Evolutionary conservation across 768 basidiomycete species (phyloP).

Genomic region (Exidia glandulosa): DNA sequence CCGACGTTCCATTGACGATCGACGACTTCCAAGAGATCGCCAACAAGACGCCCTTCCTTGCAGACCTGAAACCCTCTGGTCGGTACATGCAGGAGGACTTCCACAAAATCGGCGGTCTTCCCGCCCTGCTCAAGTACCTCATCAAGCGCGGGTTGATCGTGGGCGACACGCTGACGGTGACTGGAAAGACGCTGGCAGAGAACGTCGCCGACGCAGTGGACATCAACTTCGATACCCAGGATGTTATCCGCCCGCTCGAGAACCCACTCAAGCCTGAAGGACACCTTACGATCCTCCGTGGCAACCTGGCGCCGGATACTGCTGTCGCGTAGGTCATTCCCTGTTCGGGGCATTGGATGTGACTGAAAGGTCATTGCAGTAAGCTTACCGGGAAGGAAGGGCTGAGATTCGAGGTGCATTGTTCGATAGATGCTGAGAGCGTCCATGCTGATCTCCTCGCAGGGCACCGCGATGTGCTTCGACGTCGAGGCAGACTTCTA

Average conservation of each 20-base stretch:
- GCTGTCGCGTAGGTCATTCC: conserved; percentile 47
- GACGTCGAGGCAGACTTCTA: conserved; percentile 68
- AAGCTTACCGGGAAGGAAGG: conserved; percentile 95
- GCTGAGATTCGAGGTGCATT: conserved; percentile 57
- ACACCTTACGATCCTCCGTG: conserved; percentile 76
- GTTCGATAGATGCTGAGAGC: not conserved
- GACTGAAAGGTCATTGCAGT: no score
- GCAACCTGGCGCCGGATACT: conserved; percentile 79
- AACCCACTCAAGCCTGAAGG: conserved; percentile 83
- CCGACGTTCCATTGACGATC: conserved; percentile 60
- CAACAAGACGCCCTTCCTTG: conserved; percentile 72
- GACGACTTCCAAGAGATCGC: conserved; percentile 81
- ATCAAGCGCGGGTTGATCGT: conserved; percentile 69
- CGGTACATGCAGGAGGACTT: conserved; percentile 87
- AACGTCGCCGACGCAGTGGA: conserved; percentile 73
- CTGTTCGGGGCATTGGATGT: no score
- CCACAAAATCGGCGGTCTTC: conserved; percentile 76
- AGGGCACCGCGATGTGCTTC: conserved; percentile 72
- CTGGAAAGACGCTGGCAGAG: conserved; percentile 81
- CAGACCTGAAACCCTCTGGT: conserved; percentile 79
- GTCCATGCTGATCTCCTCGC: not conserved
- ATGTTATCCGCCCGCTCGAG: conserved; percentile 58
- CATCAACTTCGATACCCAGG: conserved; percentile 54
- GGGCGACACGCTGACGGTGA: conserved; percentile 77
- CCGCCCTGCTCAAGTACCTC: conserved; percentile 75